Percentiles rank a stretch among this genome's conserved stretches.
Evolutionary conservation across 2,329 filamentous ascomycete species (phyloP).

Genomic region (Aspergillus felis): DNA sequence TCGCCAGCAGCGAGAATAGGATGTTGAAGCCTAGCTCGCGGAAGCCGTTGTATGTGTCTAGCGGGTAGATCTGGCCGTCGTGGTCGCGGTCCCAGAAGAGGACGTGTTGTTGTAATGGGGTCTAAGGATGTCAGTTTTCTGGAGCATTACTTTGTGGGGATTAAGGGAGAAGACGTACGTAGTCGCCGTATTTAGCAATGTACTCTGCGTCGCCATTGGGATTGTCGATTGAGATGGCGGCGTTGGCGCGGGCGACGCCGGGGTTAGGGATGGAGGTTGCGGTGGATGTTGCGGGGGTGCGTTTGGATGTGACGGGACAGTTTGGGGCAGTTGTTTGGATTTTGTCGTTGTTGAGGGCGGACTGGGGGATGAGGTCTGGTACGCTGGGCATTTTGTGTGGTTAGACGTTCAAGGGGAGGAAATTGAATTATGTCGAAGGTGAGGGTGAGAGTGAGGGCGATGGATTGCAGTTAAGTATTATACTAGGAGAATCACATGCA

Average conservation of each 20-base stretch:
- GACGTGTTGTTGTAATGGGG: conserved; percentile 40
- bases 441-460: background rate
- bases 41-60: conserved; percentile 41
- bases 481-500: background rate
- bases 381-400: background rate
- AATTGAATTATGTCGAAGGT: too few species aligned
- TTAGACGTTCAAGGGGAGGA: too few species aligned
- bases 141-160: background rate
- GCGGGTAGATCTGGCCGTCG: conserved; percentile 40
- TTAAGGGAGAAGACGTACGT: background rate
- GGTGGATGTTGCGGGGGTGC: background rate
- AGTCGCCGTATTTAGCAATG: conserved; percentile 3
- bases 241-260: conserved; percentile 3
- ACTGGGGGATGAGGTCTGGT: background rate
- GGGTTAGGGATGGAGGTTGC: background rate
- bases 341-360: background rate
- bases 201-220: conserved; percentile 5
- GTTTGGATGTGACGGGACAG: background rate
- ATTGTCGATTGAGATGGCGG: conserved; percentile 1
- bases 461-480: background rate
- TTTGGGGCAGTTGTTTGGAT: background rate
- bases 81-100: conserved; percentile 43
- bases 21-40: conserved; percentile 40
- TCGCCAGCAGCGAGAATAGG: conserved; percentile 36
- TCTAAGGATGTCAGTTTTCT: conserved; percentile 11